These are phyloP conservation scores for apple (Malus domestica) DNA, from an alignment of 306 rosid species.

Conservation along the genomic window ASM211411v1 NC_041790.1:514001-514500, in stretches of 20 bases:
- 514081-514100: background rate
- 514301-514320: background rate
- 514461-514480: too few species aligned
- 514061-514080: background rate
- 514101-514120: background rate
- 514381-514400: too few species aligned
- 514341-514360: background rate
- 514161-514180: background rate
- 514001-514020: too few species aligned
- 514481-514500: too few species aligned
- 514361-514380: too few species aligned
- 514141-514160: background rate
- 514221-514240: background rate
- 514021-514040: too few species aligned
- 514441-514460: too few species aligned
- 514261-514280: conserved; percentile 2
- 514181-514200: background rate
- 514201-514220: background rate
- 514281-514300: background rate
- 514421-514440: too few species aligned
- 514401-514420: background rate
- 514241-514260: conserved; percentile 6
- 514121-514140: background rate
- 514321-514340: conserved; percentile 33
- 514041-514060: background rate